Conservation (phyloP, 2,329 filamentous ascomycete genomes). For the Alternaria longipes region DNA sequence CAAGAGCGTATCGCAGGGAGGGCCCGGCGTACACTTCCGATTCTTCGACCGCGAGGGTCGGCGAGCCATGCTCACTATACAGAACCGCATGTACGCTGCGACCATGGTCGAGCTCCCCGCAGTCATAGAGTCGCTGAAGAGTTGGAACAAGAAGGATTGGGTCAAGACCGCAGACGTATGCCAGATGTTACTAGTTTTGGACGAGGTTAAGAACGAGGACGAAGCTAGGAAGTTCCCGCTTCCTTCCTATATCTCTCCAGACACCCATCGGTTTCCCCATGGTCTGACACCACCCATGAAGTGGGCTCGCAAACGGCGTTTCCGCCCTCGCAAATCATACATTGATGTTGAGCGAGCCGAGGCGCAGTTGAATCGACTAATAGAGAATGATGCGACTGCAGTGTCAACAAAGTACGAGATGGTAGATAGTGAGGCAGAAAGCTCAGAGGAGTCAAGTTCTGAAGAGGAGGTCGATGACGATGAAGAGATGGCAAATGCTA, state of each 20-base stretch:
- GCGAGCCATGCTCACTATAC: slow-evolving; percentile 75
- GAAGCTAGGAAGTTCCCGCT: slow-evolving; percentile 64
- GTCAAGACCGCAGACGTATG: slow-evolving; percentile 90
- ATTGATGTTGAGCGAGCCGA: slow-evolving; percentile 88
- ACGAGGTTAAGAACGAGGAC: slow-evolving; percentile 67
- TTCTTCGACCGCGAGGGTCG: slow-evolving; percentile 79
- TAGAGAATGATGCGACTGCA: slow-evolving; percentile 72
- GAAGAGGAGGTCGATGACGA: slow-evolving; percentile 53
- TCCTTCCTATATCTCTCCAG: slow-evolving; percentile 74
- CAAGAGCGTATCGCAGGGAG: slow-evolving; percentile 67
- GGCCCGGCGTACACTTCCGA: slow-evolving; percentile 80
- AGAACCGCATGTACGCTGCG: slow-evolving; percentile 76
- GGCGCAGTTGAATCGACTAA: slow-evolving; percentile 76
- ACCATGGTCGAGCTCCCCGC: slow-evolving; percentile 85
- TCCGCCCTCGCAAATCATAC: slow-evolving; percentile 82
- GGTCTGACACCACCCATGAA: slow-evolving; percentile 89
- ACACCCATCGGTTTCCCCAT: slow-evolving; percentile 78
- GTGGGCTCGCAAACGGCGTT: slow-evolving; percentile 81
- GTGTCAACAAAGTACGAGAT: slow-evolving; percentile 68
- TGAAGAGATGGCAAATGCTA: slow-evolving; percentile 54
- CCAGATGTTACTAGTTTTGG: slow-evolving; percentile 86
- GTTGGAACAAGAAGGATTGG: slow-evolving; percentile 85
- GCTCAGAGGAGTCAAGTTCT: slow-evolving; percentile 50
- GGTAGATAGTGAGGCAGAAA: slow-evolving; percentile 56
- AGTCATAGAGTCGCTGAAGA: slow-evolving; percentile 91